These are phyloP conservation scores for Voacanga thouarsii DNA, from an alignment of 257 asterid species.

Conservation along the genomic window DNA sequence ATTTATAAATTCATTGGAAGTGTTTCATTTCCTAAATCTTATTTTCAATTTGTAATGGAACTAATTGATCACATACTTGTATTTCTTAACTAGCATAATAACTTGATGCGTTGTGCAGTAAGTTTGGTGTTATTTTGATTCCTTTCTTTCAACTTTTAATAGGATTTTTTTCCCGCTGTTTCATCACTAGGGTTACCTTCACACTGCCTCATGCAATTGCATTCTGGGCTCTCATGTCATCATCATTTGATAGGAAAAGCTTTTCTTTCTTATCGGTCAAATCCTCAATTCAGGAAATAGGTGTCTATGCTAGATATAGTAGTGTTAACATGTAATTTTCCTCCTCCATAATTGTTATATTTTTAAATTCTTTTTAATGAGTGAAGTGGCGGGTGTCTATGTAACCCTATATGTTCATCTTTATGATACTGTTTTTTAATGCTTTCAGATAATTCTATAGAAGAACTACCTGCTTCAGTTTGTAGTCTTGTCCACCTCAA, in stretches of 20 bases:
- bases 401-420: neutral
- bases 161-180: neutral
- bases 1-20: neutral
- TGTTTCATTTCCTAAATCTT: neutral
- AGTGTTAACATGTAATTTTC: neutral
- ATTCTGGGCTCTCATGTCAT: neutral
- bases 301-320: neutral
- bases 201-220: neutral
- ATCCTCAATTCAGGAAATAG: neutral
- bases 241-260: neutral
- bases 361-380: neutral
- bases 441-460: constrained; percentile 69
- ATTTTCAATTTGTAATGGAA: neutral
- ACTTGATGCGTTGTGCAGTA: neutral
- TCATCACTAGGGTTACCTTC: neutral
- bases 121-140: neutral
- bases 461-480: constrained; percentile 80
- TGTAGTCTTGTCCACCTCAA: constrained; percentile 86
- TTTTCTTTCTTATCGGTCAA: neutral
- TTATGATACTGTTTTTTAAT: constrained; percentile 12
- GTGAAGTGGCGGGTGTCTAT: neutral
- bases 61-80: neutral
- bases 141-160: neutral
- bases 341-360: neutral
- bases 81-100: neutral